phyloP scores from a whole-genome alignment of 805 yeast species.

The Zygosaccharomyces bisporus region DNA sequence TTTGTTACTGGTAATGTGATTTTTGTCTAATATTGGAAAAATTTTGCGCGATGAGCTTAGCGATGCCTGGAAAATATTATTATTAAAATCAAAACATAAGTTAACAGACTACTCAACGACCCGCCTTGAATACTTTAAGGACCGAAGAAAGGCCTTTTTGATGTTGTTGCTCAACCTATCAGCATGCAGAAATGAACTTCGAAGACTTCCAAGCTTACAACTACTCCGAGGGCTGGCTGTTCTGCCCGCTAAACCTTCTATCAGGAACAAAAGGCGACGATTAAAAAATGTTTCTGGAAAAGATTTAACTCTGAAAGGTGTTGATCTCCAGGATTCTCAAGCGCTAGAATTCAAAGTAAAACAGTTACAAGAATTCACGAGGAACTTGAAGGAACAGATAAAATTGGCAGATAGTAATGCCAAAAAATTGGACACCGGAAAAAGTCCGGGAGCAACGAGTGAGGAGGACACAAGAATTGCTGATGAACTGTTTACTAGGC shows the following conservation, averaged over 20 bases:
- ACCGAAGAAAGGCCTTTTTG: neutral
- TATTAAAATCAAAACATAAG: neutral
- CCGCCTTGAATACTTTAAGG: neutral
- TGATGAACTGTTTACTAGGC: slow-evolving; percentile 7
- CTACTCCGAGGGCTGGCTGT: slow-evolving; percentile 12
- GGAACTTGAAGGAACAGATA: slow-evolving; percentile 21
- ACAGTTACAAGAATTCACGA: slow-evolving; percentile 30
- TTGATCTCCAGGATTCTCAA: slow-evolving; percentile 14
- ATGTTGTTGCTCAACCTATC: neutral
- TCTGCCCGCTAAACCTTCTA: slow-evolving; percentile 13
- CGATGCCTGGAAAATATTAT: slow-evolving; percentile 6
- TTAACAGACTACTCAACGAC: neutral
- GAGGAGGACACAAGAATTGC: slow-evolving; percentile 3
- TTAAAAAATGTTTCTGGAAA: slow-evolving; percentile 14
- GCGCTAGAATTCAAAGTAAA: slow-evolving; percentile 28
- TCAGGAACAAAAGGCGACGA: slow-evolving; percentile 11
- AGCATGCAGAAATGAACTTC: slow-evolving; percentile 2
- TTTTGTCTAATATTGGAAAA: slow-evolving; percentile 6
- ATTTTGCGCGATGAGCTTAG: slow-evolving; percentile 14
- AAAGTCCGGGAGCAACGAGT: neutral
- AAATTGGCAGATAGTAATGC: slow-evolving; percentile 14
- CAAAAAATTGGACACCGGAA: slow-evolving; percentile 8
- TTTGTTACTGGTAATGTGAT: neutral
- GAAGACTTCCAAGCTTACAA: neutral
- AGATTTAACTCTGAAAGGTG: slow-evolving; percentile 14